Evolutionary conservation across 371 early-diverging fungal species (phyloP), one percentile per base, ranked within the genome.

Genomic region (Dinochytrium kinnereticum): DNA sequence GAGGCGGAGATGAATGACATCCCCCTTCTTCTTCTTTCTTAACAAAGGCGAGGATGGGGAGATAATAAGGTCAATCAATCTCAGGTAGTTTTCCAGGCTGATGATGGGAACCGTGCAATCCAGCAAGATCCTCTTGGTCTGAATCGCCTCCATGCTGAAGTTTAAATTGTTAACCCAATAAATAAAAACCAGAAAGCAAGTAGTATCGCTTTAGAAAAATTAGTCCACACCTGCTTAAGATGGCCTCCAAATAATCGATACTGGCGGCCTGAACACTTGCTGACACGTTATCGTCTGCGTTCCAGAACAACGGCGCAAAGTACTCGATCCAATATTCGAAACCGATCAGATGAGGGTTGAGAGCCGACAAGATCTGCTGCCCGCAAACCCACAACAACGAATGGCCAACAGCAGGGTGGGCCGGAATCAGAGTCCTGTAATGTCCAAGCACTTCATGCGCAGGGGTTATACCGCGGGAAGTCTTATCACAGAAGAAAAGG

Each of bases 331-430:
- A 70, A 28, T 64, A 55, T 66, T 69, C 49, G 13, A 55, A 31
- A 1, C 33, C 49, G 44, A 37, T 39, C 55, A 33, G 21, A 13
- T 51, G 69, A 1, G 53, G 50, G 28, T 57, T 55, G 19, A 37
- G 28, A 17, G 31, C 39, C 61, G 36, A 33, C 61, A 64, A 38
- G 13, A 30, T 33, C 59, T 76, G 76, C 67, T 76, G 76, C 13
- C 68, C 72, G 39, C 50, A 78, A 15, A 78, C 38, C 78, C 78
- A 78, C 51, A 78, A 28, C 17, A 78, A 33, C 24, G 70, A 66
- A 59, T 78, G 71, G 13, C 75, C 78, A 7, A 75, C 78, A 13
- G 78, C 75, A n/a, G 78, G 78, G 59, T 69, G 71, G n/a, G 30
- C 19, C 2, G 64, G 64, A 36, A 75, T 31, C 13, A 36, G n/a